phyloP scores from a whole-genome alignment of 352 stramenopile genomes.

The Phytopythium mirpurense region DNA sequence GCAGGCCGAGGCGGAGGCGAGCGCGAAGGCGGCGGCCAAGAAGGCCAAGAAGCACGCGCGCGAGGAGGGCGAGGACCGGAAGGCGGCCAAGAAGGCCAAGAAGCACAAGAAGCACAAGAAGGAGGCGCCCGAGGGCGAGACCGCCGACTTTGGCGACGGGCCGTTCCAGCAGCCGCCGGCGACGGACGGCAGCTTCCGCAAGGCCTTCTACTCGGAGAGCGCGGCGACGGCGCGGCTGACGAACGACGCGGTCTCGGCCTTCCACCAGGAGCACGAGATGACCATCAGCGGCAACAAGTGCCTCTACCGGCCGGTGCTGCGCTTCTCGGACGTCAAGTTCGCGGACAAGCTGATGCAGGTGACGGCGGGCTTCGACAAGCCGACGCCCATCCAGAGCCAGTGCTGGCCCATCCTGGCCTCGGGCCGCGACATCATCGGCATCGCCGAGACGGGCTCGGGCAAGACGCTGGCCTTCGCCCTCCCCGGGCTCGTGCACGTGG shows the following conservation, averaged over 20 bases:
- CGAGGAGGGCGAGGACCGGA: slow-evolving; percentile 31
- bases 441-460: slow-evolving; percentile 92
- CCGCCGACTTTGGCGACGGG: slow-evolving; percentile 61
- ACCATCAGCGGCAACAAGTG: slow-evolving; percentile 81
- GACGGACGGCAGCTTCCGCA: slow-evolving; percentile 70
- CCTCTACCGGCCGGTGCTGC: slow-evolving; percentile 82
- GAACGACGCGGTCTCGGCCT: slow-evolving; percentile 74
- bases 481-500: slow-evolving; percentile 88
- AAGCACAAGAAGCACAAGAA: slow-evolving; percentile 56
- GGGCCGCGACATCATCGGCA: slow-evolving; percentile 87
- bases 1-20: not conserved
- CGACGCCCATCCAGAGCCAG: slow-evolving; percentile 97
- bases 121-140: no score
- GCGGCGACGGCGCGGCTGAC: slow-evolving; percentile 65
- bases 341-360: slow-evolving; percentile 86
- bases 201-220: slow-evolving; percentile 83
- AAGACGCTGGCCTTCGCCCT: slow-evolving; percentile 97
- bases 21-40: slow-evolving; percentile 9
- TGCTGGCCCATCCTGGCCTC: slow-evolving; percentile 92
- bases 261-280: slow-evolving; percentile 85
- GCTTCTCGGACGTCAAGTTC: slow-evolving; percentile 68
- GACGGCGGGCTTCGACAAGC: slow-evolving; percentile 87
- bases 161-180: slow-evolving; percentile 69
- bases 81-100: slow-evolving; percentile 8
- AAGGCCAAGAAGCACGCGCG: slow-evolving; percentile 12